phyloP scores from a whole-genome alignment of 1,284 basidiomycete genomes.

The Microbotryum scabiosae region DNA sequence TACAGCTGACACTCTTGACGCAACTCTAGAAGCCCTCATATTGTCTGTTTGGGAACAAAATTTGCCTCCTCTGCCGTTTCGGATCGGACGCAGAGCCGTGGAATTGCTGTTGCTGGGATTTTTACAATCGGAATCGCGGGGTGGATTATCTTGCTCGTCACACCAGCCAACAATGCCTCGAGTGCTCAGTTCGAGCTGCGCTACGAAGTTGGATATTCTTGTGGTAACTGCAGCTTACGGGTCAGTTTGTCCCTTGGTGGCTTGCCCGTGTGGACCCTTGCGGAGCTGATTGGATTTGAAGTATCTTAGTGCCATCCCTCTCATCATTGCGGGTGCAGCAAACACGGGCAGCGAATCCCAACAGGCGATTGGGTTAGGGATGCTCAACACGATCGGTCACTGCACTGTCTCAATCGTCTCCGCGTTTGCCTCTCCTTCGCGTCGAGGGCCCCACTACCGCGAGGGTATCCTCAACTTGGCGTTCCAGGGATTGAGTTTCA shows the following conservation, averaged over 20 bases:
- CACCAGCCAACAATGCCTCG: constrained; percentile 37
- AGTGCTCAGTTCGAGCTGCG: constrained; percentile 12
- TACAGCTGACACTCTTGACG: no score
- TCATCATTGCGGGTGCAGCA: constrained; percentile 37
- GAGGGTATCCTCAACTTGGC: constrained; percentile 44
- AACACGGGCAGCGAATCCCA: constrained; percentile 41
- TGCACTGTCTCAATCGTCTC: constrained; percentile 44
- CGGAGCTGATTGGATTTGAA: no score
- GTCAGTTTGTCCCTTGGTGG: no score
- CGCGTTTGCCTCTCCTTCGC: constrained; percentile 43
- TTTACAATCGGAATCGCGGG: constrained; percentile 43
- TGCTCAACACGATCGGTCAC: constrained; percentile 45
- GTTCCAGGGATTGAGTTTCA: constrained; percentile 41
- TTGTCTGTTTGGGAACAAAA: constrained; percentile 9
- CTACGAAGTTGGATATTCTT: constrained; percentile 43
- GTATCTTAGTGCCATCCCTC: constrained; percentile 35
- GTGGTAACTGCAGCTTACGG: constrained; percentile 39
- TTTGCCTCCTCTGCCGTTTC: constrained; percentile 52
- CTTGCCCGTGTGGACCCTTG: no score
- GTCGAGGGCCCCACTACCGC: constrained; percentile 40
- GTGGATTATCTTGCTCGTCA: constrained; percentile 40
- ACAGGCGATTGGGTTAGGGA: constrained; percentile 43
- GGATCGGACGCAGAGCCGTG: constrained; percentile 63
- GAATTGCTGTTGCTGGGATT: constrained; percentile 42
- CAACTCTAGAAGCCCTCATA: constrained; percentile 25